Percentiles rank a stretch among this genome's conserved stretches.
Evolutionary conservation across 148 eudicot genomes (phyloP).

Genomic region (Camellia lanceoleosa): DNA sequence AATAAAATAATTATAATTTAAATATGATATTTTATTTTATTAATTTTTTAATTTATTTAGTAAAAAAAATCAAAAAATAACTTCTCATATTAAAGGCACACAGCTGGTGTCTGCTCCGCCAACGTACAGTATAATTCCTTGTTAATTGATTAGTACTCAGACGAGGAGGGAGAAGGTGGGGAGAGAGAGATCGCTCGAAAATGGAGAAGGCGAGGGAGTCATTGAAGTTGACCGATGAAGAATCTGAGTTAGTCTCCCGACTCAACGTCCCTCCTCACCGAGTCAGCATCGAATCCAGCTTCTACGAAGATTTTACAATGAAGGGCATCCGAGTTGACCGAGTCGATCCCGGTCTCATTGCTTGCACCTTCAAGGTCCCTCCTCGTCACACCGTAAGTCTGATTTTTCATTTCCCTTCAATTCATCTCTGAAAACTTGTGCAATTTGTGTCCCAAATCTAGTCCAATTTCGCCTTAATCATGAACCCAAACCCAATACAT

Average conservation of each 20-base stretch:
- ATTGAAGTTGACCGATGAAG: slow-evolving; percentile 27
- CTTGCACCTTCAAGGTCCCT: slow-evolving; percentile 65
- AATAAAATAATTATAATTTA: too few species aligned
- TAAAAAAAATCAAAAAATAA: too few species aligned
- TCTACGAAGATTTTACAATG: slow-evolving; percentile 54
- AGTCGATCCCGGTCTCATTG: slow-evolving; percentile 47
- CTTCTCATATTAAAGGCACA: too few species aligned
- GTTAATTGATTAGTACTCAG: not conserved
- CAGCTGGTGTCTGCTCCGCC: too few species aligned
- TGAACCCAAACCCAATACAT: not conserved
- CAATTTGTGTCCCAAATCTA: not conserved
- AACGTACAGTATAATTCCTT: not conserved
- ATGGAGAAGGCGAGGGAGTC: slow-evolving; percentile 49
- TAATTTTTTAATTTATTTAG: too few species aligned
- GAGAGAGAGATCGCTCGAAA: not conserved
- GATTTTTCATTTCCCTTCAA: not conserved
- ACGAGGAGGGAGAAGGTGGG: not conserved
- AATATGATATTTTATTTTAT: too few species aligned
- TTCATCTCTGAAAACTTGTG: not conserved
- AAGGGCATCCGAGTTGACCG: slow-evolving; percentile 71
- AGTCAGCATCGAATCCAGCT: slow-evolving; percentile 40
- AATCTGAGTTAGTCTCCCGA: slow-evolving; percentile 35
- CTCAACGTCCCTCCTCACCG: slow-evolving; percentile 51
- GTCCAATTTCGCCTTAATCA: not conserved
- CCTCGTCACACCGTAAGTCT: slow-evolving; percentile 58